phyloP scores from a whole-genome alignment of 345 rosid genomes.

The Hibiscus mutabilis region DNA sequence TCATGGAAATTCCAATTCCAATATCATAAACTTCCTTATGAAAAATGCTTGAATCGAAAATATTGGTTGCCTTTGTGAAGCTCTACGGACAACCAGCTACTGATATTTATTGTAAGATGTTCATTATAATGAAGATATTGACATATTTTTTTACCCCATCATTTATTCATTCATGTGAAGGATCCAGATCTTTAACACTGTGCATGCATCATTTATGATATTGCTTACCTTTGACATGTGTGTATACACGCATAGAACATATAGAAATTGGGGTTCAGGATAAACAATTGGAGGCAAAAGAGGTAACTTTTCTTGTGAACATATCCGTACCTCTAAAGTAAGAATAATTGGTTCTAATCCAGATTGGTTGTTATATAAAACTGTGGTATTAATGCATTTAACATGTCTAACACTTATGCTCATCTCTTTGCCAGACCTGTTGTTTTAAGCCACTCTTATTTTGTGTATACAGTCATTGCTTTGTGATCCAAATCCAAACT shows the following conservation, averaged over 20 bases:
- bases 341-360: not conserved
- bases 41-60: not conserved
- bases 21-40: not conserved
- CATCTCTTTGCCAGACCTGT: not conserved
- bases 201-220: too few relatives aligned
- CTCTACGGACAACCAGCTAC: not conserved
- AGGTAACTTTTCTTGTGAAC: not conserved
- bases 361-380: not conserved
- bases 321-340: not conserved
- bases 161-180: too few relatives aligned
- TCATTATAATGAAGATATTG: too few relatives aligned
- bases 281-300: not conserved
- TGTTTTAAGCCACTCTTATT: not conserved
- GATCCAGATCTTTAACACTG: too few relatives aligned
- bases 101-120: not conserved
- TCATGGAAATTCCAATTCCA: not conserved
- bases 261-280: not conserved
- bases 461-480: constrained; percentile 63
- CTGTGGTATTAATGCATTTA: too few relatives aligned
- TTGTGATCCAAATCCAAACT: constrained; percentile 93
- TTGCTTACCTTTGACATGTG: too few relatives aligned
- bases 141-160: too few relatives aligned
- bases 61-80: not conserved
- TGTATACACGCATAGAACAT: not conserved
- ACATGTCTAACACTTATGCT: not conserved